These are phyloP conservation scores for Hippophae tibetana DNA, from an alignment of 306 rosid genomes.

Conservation along the genomic window DNA sequence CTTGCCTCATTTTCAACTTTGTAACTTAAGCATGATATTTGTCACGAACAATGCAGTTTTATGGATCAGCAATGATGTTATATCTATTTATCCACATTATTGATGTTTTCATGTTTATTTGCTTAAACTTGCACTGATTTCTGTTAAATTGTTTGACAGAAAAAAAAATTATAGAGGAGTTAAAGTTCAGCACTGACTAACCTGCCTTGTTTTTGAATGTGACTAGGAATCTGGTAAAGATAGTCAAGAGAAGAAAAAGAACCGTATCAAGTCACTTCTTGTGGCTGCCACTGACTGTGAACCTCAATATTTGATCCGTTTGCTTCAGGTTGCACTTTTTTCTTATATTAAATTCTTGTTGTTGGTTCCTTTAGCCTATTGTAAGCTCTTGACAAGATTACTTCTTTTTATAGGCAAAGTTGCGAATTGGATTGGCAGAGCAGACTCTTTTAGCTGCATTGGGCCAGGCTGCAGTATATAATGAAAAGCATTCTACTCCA, in stretches of 20 bases:
- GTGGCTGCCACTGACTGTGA: constrained; percentile 92
- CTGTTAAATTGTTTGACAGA: no score
- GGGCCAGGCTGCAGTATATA: constrained; percentile 81
- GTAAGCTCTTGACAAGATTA: constrained; percentile 14
- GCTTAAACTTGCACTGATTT: background rate
- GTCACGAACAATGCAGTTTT: no score
- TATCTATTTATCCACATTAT: no score
- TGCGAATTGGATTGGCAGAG: constrained; percentile 85
- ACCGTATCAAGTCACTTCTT: constrained; percentile 75
- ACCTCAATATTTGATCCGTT: constrained; percentile 72
- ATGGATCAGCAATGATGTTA: no score
- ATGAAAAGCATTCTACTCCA: constrained; percentile 60
- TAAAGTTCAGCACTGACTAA: background rate
- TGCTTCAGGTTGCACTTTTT: constrained; percentile 62
- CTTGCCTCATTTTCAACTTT: no score
- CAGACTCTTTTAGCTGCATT: constrained; percentile 86
- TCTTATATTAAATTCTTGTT: constrained; percentile 14
- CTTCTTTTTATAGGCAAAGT: constrained; percentile 39
- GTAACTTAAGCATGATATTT: no score
- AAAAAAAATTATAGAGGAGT: background rate
- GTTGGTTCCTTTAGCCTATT: constrained; percentile 15
- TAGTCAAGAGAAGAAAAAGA: constrained; percentile 88
- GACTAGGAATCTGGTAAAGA: constrained; percentile 88
- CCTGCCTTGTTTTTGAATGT: constrained; percentile 17
- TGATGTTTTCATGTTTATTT: background rate